phyloP scores from a whole-genome alignment of 2,329 filamentous ascomycete genomes.

The Xylaria sp. region DNA sequence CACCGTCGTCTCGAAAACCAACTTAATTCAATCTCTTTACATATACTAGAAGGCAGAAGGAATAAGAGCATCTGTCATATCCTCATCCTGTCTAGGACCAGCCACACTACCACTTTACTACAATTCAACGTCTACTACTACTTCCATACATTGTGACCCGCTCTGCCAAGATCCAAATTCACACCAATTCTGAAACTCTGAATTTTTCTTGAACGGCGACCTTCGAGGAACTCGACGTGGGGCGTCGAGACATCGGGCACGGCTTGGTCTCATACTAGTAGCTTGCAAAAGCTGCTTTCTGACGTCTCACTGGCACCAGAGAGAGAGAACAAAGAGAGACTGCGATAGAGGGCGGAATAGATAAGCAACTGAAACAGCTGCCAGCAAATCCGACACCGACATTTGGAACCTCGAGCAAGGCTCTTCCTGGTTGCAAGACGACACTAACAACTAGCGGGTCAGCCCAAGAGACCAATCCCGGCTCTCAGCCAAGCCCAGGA shows the following conservation, averaged over 20 bases:
- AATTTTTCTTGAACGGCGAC: conserved; percentile 4
- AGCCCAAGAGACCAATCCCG: neutral
- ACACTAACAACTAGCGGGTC: conserved; percentile 21
- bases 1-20: conserved; percentile 9
- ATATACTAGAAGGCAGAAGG: neutral
- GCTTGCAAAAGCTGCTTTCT: conserved; percentile 5
- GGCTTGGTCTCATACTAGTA: neutral
- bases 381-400: conserved; percentile 16
- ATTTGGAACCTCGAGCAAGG: conserved; percentile 27
- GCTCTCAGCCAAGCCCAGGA: conserved; percentile 1
- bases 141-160: neutral
- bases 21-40: conserved; percentile 2
- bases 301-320: neutral
- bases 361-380: conserved; percentile 25
- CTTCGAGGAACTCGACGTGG: neutral
- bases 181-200: neutral
- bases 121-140: neutral
- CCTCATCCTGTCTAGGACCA: conserved; percentile 9
- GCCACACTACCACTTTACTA: no score
- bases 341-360: neutral
- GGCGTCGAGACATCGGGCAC: neutral
- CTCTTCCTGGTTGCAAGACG: conserved; percentile 11
- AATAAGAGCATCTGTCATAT: conserved; percentile 11
- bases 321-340: conserved; percentile 2
- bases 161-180: neutral